Evolutionary conservation across 2,329 filamentous ascomycete species (phyloP), one percentile per base, ranked within the genome.

Genomic region (Blumeriella jaapii): DNA sequence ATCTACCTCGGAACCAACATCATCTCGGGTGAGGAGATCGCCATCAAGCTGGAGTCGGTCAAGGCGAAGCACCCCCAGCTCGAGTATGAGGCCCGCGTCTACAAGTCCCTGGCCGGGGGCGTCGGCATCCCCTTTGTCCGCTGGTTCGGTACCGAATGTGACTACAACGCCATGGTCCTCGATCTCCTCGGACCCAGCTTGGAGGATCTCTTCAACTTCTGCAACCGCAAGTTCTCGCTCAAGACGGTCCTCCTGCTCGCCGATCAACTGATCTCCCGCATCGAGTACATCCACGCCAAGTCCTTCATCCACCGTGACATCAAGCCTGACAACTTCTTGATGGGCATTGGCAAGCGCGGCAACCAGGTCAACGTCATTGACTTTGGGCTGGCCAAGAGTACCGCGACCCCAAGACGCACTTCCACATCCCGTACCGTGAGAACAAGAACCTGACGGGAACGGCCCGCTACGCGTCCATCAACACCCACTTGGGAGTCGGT

Each of bases 361-460:
- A 98, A 96, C 68, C 89, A 96, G 69, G 89, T 98, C 70, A 96
- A 96, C 54, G 89, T 96, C 31, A 96, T 98, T 53, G 91, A 96
- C 64, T 98, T 98, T 54, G 91, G 91, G 71, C 70, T 98, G 49
- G 91, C 91, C 59, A 98, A 96, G 82, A 96, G 70, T 98, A 96
- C 70, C 82, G 91, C 50, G 91, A 96, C 70, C 91, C 91, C 42
- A 98, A 98, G 80, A 96, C 91, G 41, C 89, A 96, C 67, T 96
- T 96, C 70, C 91, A 98, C 65, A 98, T 96, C 44, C 91, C 91
- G 29, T 96, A 98, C 73, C 80, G 91, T 67, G 91, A 96, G 84
- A 96, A 96, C 80, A 96, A 98, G 82, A 96, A 96, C 74, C 69
- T 98, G 64, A 98, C 91, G 36, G 91, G 91, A 61, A 98, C 91